Conservation (phyloP, 371 early-diverging fungal species). For the Apophysomyces elegans region DNA sequence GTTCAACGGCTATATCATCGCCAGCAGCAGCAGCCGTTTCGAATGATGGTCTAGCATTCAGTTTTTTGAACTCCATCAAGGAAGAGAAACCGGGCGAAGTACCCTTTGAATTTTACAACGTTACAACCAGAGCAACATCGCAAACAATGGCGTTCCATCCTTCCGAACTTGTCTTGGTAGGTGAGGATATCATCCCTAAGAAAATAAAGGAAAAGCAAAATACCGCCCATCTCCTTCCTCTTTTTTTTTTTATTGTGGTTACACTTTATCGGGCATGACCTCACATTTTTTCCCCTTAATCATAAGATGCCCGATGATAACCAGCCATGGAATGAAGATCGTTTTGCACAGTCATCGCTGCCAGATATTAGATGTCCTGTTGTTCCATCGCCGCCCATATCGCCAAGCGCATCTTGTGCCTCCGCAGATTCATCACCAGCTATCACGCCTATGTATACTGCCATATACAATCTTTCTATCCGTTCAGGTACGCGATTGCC, state of each 20-base stretch:
- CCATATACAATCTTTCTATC: conserved; percentile 9
- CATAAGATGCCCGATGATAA: conserved; percentile 5
- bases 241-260: not conserved
- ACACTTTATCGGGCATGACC: not conserved
- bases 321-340: conserved; percentile 1
- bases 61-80: not conserved
- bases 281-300: not conserved
- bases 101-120: not conserved
- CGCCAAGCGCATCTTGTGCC: conserved; percentile 23
- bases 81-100: not conserved
- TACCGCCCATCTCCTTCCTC: not conserved
- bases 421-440: conserved; percentile 34
- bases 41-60: not conserved
- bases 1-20: not conserved
- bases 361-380: not conserved
- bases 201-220: conserved; percentile 4
- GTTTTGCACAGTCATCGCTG: not conserved
- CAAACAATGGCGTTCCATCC: not conserved
- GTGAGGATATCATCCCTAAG: conserved; percentile 3
- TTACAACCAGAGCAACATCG: not conserved
- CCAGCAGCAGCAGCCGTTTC: not conserved
- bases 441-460: conserved; percentile 31
- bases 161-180: conserved; percentile 9
- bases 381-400: conserved; percentile 13
- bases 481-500: not conserved